Evolutionary conservation across 768 basidiomycete species (phyloP).

Genomic region (Xerocomellus intermedius): DNA sequence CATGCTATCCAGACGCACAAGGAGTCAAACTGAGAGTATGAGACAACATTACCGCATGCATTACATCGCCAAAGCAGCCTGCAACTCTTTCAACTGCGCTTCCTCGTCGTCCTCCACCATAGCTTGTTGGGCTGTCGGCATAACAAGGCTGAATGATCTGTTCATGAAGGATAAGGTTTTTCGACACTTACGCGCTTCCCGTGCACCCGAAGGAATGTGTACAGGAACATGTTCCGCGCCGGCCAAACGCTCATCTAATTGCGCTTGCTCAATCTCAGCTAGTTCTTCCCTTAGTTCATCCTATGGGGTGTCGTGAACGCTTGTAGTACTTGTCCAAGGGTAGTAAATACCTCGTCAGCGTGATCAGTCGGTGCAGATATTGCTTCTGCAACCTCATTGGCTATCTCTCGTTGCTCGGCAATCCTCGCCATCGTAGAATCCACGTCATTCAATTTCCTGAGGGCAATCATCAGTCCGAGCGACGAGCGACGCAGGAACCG

Average conservation of each 20-base stretch:
- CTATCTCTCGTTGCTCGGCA: conserved; percentile 87
- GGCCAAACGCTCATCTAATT: conserved; percentile 78
- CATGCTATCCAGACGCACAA: conserved; percentile 16
- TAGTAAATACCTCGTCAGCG: conserved; percentile 68
- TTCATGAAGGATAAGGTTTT: not conserved
- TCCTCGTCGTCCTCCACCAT: conserved; percentile 90
- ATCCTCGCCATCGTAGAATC: conserved; percentile 86
- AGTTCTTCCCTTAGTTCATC: conserved; percentile 78
- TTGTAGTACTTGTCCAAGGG: not conserved
- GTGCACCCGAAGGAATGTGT: conserved; percentile 69
- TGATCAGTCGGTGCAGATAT: conserved; percentile 71
- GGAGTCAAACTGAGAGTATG: conserved; percentile 6
- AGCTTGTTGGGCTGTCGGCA: conserved; percentile 30
- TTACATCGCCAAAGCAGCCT: conserved; percentile 85
- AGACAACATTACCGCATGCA: conserved; percentile 11
- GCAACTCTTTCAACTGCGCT: conserved; percentile 81
- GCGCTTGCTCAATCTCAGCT: conserved; percentile 84
- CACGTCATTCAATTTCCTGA: conserved; percentile 82
- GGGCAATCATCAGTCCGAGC: not conserved
- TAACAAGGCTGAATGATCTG: conserved; percentile 4
- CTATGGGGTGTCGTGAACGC: conserved; percentile 40
- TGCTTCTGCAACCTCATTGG: conserved; percentile 87
- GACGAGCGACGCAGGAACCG: not conserved
- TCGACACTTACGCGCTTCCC: conserved; percentile 48
- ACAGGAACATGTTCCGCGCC: conserved; percentile 89